phyloP scores from a whole-genome alignment of 306 rosid genomes.

The Dalbergia oliveri region DNA sequence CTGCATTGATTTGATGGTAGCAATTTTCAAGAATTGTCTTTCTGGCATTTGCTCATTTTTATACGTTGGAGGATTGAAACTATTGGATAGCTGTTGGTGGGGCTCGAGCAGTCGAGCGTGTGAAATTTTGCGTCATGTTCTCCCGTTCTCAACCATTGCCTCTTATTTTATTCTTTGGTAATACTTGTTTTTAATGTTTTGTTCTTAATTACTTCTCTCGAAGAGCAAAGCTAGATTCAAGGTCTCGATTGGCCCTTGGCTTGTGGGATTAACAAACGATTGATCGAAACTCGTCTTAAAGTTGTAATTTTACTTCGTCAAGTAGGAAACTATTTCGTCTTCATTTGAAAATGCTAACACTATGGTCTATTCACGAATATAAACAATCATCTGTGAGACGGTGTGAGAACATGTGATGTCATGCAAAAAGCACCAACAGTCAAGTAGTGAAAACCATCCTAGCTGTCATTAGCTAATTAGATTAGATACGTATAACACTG shows the following conservation, averaged over 20 bases:
- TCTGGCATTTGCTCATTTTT: conserved; percentile 28
- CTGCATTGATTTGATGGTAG: conserved; percentile 36
- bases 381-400: background rate
- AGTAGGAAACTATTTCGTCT: background rate
- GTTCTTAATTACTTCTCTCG: no score
- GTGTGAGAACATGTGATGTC: background rate
- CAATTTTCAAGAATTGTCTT: conserved; percentile 30
- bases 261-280: no score
- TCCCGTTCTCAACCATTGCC: background rate
- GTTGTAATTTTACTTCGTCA: no score
- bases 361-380: background rate
- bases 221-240: no score
- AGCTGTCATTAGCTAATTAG: background rate
- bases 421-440: background rate
- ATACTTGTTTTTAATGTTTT: no score
- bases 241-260: no score
- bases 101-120: background rate
- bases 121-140: conserved; percentile 42
- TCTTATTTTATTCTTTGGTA: background rate
- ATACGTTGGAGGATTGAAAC: conserved; percentile 36
- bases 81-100: conserved; percentile 34
- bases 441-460: background rate
- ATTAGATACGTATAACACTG: no score
- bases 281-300: no score
- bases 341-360: background rate